A percentile compares a stretch with the other conserved stretches of the same genome.
These are phyloP conservation scores for Basidioascus undulatus DNA, from an alignment of 768 basidiomycete species.

Conservation along the genomic window DNA sequence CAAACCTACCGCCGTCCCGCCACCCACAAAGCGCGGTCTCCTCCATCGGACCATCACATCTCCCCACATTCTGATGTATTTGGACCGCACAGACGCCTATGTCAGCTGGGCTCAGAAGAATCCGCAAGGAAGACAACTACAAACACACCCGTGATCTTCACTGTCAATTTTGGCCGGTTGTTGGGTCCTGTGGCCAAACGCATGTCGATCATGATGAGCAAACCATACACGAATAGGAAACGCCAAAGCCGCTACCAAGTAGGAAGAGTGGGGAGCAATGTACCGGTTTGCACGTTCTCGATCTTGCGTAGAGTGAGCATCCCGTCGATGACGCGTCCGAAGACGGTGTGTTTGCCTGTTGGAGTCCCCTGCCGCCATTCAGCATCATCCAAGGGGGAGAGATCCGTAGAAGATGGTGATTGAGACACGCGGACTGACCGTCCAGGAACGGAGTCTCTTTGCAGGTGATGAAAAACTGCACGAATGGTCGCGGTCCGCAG, in stretches of 20 bases:
- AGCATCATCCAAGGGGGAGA: too few relatives aligned
- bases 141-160: conserved; percentile 52
- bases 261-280: neutral
- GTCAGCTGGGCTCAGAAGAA: neutral
- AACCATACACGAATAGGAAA: too few relatives aligned
- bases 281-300: conserved; percentile 66
- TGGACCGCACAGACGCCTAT: neutral
- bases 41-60: conserved; percentile 7
- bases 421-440: too few relatives aligned
- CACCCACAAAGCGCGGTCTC: too few relatives aligned
- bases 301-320: conserved; percentile 91
- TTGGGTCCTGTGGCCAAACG: conserved; percentile 59
- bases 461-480: conserved; percentile 87
- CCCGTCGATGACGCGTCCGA: conserved; percentile 35
- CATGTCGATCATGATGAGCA: too few relatives aligned
- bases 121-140: neutral
- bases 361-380: neutral
- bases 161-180: conserved; percentile 65
- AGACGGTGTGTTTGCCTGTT: conserved; percentile 16
- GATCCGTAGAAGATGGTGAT: too few relatives aligned
- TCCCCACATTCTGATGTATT: conserved; percentile 14
- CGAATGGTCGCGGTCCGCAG: neutral
- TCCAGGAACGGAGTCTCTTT: conserved; percentile 88
- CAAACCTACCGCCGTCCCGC: too few relatives aligned
- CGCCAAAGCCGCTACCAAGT: neutral